Conservation (phyloP, 139 green algal species). For the Volvox reticuliferus region DNA sequence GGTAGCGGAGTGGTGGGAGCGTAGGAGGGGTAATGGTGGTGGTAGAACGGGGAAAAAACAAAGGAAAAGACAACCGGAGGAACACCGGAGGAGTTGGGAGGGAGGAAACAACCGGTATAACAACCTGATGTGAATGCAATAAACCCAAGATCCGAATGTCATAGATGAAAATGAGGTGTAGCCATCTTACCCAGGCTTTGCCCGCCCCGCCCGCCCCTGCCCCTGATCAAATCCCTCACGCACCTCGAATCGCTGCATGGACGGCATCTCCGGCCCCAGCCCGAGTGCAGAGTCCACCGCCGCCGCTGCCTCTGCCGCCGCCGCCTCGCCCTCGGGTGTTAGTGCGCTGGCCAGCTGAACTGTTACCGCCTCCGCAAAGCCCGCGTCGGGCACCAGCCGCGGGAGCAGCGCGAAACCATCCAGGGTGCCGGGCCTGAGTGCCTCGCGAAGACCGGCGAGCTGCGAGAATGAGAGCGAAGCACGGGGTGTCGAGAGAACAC, state of each 20-base stretch:
- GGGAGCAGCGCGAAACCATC: slow-evolving; percentile 40
- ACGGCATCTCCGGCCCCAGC: slow-evolving; percentile 20
- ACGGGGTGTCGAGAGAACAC: too few relatives aligned
- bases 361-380: slow-evolving; percentile 36
- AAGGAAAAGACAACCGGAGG: not conserved
- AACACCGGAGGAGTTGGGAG: not conserved
- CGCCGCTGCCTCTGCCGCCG: slow-evolving; percentile 20
- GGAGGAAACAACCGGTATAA: not conserved
- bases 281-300: slow-evolving; percentile 36
- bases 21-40: not conserved
- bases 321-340: slow-evolving; percentile 35
- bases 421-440: slow-evolving; percentile 30
- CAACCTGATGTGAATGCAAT: too few relatives aligned
- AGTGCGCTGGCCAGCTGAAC: slow-evolving; percentile 19
- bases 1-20: too few relatives aligned
- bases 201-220: too few relatives aligned
- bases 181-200: not conserved
- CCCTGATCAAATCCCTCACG: not conserved
- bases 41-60: not conserved
- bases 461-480: not conserved
- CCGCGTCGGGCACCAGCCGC: slow-evolving; percentile 22
- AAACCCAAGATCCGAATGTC: too few relatives aligned
- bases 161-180: not conserved
- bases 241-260: slow-evolving; percentile 36
- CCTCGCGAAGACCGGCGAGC: slow-evolving; percentile 35